A percentile compares a stretch with the other conserved stretches of the same genome.
Conservation (phyloP, 2,329 filamentous ascomycete species). For the Cladosporium sp. region DNA sequence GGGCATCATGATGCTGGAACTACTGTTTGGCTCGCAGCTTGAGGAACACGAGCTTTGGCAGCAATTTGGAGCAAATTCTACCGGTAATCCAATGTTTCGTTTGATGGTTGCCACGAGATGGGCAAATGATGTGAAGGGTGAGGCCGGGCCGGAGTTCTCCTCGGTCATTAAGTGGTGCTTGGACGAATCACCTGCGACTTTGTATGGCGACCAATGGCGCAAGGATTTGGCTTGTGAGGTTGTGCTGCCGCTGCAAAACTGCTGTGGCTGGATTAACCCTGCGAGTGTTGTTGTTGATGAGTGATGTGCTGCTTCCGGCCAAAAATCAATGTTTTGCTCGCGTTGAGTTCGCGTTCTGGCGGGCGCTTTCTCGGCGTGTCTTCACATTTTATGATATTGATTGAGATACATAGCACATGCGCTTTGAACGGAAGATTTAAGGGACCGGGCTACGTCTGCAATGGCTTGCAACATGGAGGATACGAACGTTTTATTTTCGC, state of each 20-base stretch:
- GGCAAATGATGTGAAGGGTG: constrained; percentile 17
- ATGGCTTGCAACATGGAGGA: background rate
- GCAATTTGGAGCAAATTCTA: background rate
- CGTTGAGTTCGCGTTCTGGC: background rate
- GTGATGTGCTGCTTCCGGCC: background rate
- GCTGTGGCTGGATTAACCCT: constrained; percentile 19
- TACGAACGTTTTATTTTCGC: background rate
- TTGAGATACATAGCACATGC: too few species aligned
- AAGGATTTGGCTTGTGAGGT: constrained; percentile 22
- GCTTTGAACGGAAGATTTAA: background rate
- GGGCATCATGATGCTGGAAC: constrained; percentile 23
- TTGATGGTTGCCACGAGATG: constrained; percentile 19
- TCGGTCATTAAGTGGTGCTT: constrained; percentile 20
- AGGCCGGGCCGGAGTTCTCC: constrained; percentile 18
- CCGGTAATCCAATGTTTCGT: background rate
- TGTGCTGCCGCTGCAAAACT: constrained; percentile 21
- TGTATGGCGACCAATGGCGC: constrained; percentile 21
- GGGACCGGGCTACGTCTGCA: background rate
- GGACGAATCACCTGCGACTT: constrained; percentile 23
- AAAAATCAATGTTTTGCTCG: too few species aligned
- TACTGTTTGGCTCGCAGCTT: constrained; percentile 13
- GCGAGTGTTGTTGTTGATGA: background rate
- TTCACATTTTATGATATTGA: background rate
- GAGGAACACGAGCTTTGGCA: constrained; percentile 20
- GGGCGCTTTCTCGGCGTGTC: background rate